These are phyloP conservation scores for Dothistroma septosporum DNA, from an alignment of 2,329 filamentous ascomycete genomes.

Conservation along the genomic window DNA sequence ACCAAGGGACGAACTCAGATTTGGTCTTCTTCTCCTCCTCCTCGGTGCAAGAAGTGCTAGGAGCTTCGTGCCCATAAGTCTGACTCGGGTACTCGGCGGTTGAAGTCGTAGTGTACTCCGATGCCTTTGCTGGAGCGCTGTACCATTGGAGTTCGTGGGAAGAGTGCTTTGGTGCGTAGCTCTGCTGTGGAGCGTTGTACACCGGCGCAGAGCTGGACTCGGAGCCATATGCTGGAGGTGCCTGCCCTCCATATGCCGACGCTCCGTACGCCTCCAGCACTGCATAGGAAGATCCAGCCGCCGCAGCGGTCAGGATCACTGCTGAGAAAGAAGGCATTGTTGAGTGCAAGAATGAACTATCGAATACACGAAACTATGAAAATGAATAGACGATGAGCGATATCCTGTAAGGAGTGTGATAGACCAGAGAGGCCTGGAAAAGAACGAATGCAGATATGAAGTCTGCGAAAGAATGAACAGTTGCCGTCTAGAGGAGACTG, in stretches of 20 bases:
- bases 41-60: background rate
- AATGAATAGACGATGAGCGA: background rate
- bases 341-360: background rate
- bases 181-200: background rate
- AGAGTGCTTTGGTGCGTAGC: background rate
- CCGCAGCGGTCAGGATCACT: background rate
- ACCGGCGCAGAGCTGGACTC: background rate
- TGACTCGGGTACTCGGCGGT: background rate
- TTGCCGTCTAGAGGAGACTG: background rate
- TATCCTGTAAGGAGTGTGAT: constrained; percentile 4
- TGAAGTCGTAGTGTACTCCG: background rate
- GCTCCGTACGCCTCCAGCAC: background rate
- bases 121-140: background rate
- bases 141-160: background rate
- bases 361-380: background rate
- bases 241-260: background rate
- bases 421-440: background rate
- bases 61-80: background rate
- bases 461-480: background rate
- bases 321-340: background rate
- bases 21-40: background rate
- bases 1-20: background rate
- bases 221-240: background rate
- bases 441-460: background rate
- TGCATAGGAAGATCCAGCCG: background rate